Evolutionary conservation across 352 stramenopile species (phyloP).

Genomic region (Globisporangium carolinianum): DNA sequence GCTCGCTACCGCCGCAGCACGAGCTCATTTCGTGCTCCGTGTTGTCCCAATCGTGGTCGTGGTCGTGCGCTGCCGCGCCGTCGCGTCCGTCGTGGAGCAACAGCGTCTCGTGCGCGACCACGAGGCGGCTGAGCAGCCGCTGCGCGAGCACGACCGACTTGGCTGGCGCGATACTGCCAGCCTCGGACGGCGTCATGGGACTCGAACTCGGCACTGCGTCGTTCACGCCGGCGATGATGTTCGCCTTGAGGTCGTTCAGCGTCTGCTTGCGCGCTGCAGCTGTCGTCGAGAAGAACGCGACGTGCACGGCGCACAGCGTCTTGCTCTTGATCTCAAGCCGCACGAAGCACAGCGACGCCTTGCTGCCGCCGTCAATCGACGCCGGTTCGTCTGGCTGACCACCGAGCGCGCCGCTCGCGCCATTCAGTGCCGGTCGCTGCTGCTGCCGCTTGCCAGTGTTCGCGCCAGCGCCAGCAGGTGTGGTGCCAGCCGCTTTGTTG

Average conservation of each 20-base stretch:
- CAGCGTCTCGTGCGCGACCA: slow-evolving; percentile 73
- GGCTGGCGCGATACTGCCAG: background rate
- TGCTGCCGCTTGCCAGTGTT: slow-evolving; percentile 19
- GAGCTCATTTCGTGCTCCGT: slow-evolving; percentile 23
- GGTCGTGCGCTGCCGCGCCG: slow-evolving; percentile 9
- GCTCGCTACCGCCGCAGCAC: slow-evolving; percentile 75
- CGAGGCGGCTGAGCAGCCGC: slow-evolving; percentile 70
- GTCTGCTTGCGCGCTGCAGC: slow-evolving; percentile 52
- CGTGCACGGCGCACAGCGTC: slow-evolving; percentile 68
- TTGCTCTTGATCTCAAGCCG: slow-evolving; percentile 77
- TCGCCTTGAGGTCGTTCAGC: slow-evolving; percentile 65
- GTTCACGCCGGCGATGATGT: slow-evolving; percentile 49
- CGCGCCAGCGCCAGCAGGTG: background rate
- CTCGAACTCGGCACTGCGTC: slow-evolving; percentile 21
- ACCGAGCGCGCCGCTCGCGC: background rate
- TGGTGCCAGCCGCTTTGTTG: slow-evolving; percentile 15
- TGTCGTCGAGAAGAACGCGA: slow-evolving; percentile 82
- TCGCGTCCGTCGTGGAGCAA: slow-evolving; percentile 28
- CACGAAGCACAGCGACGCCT: slow-evolving; percentile 73
- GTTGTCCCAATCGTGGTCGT: slow-evolving; percentile 3
- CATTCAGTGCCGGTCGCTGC: slow-evolving; percentile 20
- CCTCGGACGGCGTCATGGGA: slow-evolving; percentile 6
- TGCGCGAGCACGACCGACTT: slow-evolving; percentile 49
- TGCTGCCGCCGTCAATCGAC: slow-evolving; percentile 25
- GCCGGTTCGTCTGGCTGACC: slow-evolving; percentile 7